Base-by-base conservation (phyloP, 2,329 filamentous ascomycete genomes). In the Cercospora sp. region DNA sequence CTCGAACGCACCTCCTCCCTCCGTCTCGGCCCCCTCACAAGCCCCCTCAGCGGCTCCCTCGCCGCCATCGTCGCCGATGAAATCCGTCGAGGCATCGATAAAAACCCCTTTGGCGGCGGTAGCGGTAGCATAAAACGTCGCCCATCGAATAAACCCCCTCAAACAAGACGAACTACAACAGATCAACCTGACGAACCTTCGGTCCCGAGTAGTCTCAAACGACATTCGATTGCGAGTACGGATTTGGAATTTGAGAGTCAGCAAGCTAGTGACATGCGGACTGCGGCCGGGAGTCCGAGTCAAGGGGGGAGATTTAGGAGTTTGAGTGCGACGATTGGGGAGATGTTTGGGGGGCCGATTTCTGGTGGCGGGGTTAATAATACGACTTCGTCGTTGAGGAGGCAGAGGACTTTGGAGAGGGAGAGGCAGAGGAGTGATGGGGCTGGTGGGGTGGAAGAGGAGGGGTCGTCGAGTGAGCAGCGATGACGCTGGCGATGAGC, bases 11-110 rank as follows among this genome's bases (percentile, higher is more conserved):
- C 83, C 70, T 85, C 84, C 0, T 81, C 87, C 18, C 82, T 82
- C 3, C 83, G 82, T 2, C 85, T 90, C 42, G 86, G 86, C 0
- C 85, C 87, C 5, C 79, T 90, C 4, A 83, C 88, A 1, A 85
- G 85, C 31, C 87, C 89, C 0, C 80, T 91, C 1, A 88, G 85
- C 2, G 85, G 84, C 1, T 85, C 85, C 0, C 81, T 91, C 16
- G 87, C 83, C 74, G 88, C 86, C 1, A 85, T 91, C 59, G 87
- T 91, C 5, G 88, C 88, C 8, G 88, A 91, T 70, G 85, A 87
- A 23, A 80, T 90, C 28, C 84, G 88, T n/a, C 84, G 86, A 16
- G 85, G 86, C 13, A 81, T 86, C 18, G 75, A 77, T 12, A 69
- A 66, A 18, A 68, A 70, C 12, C 72, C 73, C n/a, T 63, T 67